Evolutionary conservation across 768 basidiomycete genomes (phyloP), one percentile per base, ranked within the genome.

Genomic region (Hypholoma fasciculare): DNA sequence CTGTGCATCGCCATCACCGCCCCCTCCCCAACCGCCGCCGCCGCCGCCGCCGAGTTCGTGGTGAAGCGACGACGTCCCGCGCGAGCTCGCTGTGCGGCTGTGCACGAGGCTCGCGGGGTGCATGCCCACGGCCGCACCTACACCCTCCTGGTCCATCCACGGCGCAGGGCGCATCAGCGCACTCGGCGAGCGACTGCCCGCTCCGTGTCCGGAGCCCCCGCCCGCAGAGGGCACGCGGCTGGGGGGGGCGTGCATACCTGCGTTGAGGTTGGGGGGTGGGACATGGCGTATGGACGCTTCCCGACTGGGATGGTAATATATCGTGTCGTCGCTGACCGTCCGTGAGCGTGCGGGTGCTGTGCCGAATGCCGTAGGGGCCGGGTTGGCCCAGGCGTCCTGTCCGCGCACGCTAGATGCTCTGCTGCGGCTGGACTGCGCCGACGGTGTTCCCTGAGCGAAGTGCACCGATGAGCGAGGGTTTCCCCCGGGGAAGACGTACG

Each of bases 301-400:
- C 4, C 54, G 43, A 14, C 54, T 54, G 7, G 54, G 54, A 19
- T 54, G 54, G 14, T 54, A 54, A 6, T 54, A 54, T 14, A 54
- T 54, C 1, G 54, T 19, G 19, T 54, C 54, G 36, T 54, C 54
- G 17, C 30, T 37, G 17, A 12, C 27, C 17, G 26, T 48, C 27
- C 44, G 44, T 4, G 30, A 19, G 8, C 38, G 54, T 9, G 42
- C 8, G 16, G 52, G 42, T 3, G 14, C 23, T 6, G 26, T 40
- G 16, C 42, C 40, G 39, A 53, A 23, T 23, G 40, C 6, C 14
- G 40, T 11, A 19, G 16, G 42, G 3, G 43, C 40, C 2, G 27
- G 17, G 42, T 43, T 43, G 23, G 40, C 40, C 8, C 16, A 23
- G 42, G n/a, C 20, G 26, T 20, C 39, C 43, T 46, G 30, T 7